A percentile compares a stretch with the other conserved stretches of the same genome.
Evolutionary conservation across 352 stramenopile genomes (phyloP).

Genomic region (Phytophthora multivora): DNA sequence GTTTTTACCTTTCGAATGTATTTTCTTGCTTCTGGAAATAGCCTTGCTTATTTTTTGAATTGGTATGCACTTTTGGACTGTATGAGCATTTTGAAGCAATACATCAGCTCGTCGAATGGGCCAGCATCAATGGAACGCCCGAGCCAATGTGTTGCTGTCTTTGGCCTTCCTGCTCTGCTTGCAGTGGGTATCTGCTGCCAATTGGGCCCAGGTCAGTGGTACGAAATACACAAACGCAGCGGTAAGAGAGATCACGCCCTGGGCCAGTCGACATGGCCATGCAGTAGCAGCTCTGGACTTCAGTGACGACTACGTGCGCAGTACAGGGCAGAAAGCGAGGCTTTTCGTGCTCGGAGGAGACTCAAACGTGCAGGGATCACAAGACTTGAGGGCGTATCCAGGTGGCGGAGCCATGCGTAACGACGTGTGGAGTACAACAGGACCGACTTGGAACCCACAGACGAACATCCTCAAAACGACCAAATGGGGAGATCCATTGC

Average conservation of each 20-base stretch:
- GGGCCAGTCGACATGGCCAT: slow-evolving; percentile 69
- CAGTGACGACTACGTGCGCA: slow-evolving; percentile 44
- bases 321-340: slow-evolving; percentile 54
- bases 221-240: slow-evolving; percentile 58
- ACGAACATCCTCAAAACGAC: slow-evolving; percentile 68
- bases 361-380: slow-evolving; percentile 63
- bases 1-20: no score
- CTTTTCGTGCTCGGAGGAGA: slow-evolving; percentile 78
- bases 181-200: slow-evolving; percentile 26
- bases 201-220: slow-evolving; percentile 79
- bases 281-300: slow-evolving; percentile 65
- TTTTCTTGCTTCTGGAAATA: no score
- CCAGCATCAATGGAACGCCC: slow-evolving; percentile 6
- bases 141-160: slow-evolving; percentile 1
- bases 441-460: slow-evolving; percentile 53
- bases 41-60: no score
- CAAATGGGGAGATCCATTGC: slow-evolving; percentile 72
- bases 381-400: slow-evolving; percentile 76
- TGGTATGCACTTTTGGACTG: no score
- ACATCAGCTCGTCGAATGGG: slow-evolving; percentile 12
- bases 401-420: slow-evolving; percentile 67
- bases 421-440: slow-evolving; percentile 78
- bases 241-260: slow-evolving; percentile 57
- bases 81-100: no score
- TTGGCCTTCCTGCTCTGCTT: slow-evolving; percentile 4